phyloP scores from a whole-genome alignment of 139 green algal genomes.

The Chlorella sp. region DNA sequence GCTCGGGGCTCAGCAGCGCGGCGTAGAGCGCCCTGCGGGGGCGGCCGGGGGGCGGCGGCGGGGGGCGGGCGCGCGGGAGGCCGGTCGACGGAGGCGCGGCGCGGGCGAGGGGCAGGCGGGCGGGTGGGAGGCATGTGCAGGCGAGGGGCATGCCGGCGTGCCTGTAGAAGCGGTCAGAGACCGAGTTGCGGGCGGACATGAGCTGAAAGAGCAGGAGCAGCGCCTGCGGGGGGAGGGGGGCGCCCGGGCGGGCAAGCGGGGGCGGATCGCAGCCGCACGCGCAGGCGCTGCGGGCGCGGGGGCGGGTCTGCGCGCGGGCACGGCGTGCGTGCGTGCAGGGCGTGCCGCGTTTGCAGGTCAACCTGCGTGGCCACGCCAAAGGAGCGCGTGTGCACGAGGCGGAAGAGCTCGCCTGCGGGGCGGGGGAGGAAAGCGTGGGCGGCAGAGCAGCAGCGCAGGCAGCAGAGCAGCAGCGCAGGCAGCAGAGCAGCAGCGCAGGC shows the following conservation, averaged over 20 bases:
- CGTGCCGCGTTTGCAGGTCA: no score
- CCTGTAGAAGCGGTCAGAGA: constrained; percentile 89
- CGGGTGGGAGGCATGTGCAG: neutral
- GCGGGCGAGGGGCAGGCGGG: neutral
- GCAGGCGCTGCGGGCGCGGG: no score
- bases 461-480: neutral
- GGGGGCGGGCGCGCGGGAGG: no score
- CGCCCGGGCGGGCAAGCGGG: no score
- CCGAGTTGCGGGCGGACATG: constrained; percentile 53
- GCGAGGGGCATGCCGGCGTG: neutral
- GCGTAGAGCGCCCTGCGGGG: constrained; percentile 81
- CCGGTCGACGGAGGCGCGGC: no score
- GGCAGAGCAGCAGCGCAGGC: neutral
- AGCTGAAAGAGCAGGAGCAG: constrained; percentile 93
- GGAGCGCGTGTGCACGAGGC: constrained; percentile 81
- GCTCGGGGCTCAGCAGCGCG: constrained; percentile 62
- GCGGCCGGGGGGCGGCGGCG: no score
- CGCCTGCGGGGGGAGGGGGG: no score
- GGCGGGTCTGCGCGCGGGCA: no score
- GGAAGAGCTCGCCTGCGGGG: constrained; percentile 79
- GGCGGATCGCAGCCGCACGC: no score
- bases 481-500: neutral
- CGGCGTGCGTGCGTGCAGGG: no score
- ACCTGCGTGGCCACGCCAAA: constrained; percentile 83
- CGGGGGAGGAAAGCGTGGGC: neutral